A percentile compares a stretch with the other conserved stretches of the same genome.
phyloP scores from a whole-genome alignment of 2,329 filamentous ascomycete species.

The Arthrobotrys entomopaga region DNA sequence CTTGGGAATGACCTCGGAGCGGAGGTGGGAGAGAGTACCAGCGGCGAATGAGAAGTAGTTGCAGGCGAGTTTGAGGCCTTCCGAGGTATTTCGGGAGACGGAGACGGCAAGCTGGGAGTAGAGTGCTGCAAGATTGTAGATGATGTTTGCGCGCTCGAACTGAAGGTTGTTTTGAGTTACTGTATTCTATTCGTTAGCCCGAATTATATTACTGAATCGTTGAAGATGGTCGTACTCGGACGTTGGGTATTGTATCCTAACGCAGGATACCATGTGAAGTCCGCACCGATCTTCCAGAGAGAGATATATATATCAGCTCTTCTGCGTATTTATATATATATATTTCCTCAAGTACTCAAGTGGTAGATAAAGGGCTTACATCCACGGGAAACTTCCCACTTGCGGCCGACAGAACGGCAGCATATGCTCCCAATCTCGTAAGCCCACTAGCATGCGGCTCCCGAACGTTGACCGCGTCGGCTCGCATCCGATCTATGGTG shows the following conservation, averaged over 20 bases:
- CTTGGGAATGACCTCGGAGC: constrained; percentile 80
- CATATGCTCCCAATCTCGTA: constrained; percentile 88
- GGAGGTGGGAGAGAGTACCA: constrained; percentile 82
- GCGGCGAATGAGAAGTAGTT: constrained; percentile 90
- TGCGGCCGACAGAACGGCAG: constrained; percentile 91
- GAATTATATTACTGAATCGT: background rate
- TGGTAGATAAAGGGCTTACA: constrained; percentile 65
- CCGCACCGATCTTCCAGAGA: constrained; percentile 78
- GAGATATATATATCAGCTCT: constrained; percentile 51
- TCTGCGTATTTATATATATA: background rate
- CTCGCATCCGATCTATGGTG: constrained; percentile 82
- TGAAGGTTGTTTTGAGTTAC: constrained; percentile 74
- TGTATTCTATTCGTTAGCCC: constrained; percentile 55
- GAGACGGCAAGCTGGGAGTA: constrained; percentile 91
- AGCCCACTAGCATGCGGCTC: constrained; percentile 89
- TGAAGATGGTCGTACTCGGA: constrained; percentile 64
- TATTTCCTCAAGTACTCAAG: too few relatives aligned
- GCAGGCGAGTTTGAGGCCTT: constrained; percentile 86
- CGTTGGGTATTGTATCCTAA: constrained; percentile 87
- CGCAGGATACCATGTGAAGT: constrained; percentile 96
- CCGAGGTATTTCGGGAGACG: constrained; percentile 76
- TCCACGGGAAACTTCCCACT: constrained; percentile 96
- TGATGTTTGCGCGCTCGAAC: constrained; percentile 88
- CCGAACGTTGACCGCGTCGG: constrained; percentile 85
- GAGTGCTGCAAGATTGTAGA: constrained; percentile 91